Evolutionary conservation across 2,329 filamentous ascomycete genomes (phyloP).

Genomic region (Pseudogymnoascus verrucosus): DNA sequence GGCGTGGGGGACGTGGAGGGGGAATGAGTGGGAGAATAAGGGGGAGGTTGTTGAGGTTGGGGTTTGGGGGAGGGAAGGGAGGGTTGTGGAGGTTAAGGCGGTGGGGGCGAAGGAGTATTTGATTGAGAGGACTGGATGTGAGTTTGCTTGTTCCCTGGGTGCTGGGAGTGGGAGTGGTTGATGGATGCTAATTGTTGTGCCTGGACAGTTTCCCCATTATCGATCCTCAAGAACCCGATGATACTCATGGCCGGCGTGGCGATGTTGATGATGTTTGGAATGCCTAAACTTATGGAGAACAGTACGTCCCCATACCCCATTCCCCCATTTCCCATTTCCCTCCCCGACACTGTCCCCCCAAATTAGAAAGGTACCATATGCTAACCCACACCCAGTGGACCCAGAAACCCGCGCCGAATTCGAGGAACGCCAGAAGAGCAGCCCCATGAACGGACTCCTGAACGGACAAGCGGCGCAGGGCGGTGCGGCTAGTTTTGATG

Average conservation of each 20-base stretch:
- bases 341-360: neutral
- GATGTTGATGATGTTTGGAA: slow-evolving; percentile 76
- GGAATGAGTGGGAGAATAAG: slow-evolving; percentile 83
- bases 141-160: slow-evolving; percentile 31
- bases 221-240: slow-evolving; percentile 89
- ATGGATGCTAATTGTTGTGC: slow-evolving; percentile 3
- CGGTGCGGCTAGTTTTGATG: slow-evolving; percentile 54
- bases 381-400: slow-evolving; percentile 60
- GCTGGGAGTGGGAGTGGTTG: slow-evolving; percentile 3
- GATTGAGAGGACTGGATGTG: slow-evolving; percentile 66
- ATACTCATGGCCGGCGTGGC: slow-evolving; percentile 83
- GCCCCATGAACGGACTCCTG: slow-evolving; percentile 52
- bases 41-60: slow-evolving; percentile 51
- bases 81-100: slow-evolving; percentile 33
- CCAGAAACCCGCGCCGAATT: slow-evolving; percentile 92
- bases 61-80: slow-evolving; percentile 26
- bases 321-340: neutral
- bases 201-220: slow-evolving; percentile 64
- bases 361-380: too few species aligned
- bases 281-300: slow-evolving; percentile 93
- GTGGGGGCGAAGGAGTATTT: slow-evolving; percentile 66
- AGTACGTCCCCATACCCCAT: slow-evolving; percentile 51
- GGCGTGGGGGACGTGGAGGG: slow-evolving; percentile 78
- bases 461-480: slow-evolving; percentile 31
- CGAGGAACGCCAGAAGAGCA: slow-evolving; percentile 77